phyloP scores from a whole-genome alignment of 1,284 basidiomycete species.

The Phylloporus sp. region DNA sequence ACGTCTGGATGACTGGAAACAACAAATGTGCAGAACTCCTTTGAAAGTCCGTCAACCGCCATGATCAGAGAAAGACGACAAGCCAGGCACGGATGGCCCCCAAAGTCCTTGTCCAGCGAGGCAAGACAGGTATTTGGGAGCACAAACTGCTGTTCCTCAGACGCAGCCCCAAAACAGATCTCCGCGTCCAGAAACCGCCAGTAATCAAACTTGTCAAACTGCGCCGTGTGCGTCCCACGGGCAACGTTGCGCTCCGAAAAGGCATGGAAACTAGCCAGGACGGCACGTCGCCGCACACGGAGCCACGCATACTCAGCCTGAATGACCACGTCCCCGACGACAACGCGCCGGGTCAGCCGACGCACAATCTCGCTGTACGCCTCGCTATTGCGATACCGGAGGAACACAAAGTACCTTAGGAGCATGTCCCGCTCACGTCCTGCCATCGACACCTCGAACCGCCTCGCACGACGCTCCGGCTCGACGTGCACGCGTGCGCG shows the following conservation, averaged over 20 bases:
- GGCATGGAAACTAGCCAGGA: slow-evolving; percentile 37
- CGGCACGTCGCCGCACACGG: slow-evolving; percentile 38
- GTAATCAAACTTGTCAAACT: slow-evolving; percentile 36
- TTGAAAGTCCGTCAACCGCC: not conserved
- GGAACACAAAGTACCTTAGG: slow-evolving; percentile 58
- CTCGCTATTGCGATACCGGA: slow-evolving; percentile 62
- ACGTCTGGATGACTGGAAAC: slow-evolving; percentile 60
- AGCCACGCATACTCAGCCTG: slow-evolving; percentile 38
- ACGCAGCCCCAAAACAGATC: slow-evolving; percentile 44
- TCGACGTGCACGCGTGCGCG: slow-evolving; percentile 19
- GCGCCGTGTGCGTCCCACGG: slow-evolving; percentile 6
- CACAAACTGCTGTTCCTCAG: slow-evolving; percentile 46
- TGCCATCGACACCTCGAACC: slow-evolving; percentile 41
- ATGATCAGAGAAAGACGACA: not conserved
- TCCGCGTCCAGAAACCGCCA: slow-evolving; percentile 43
- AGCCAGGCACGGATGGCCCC: slow-evolving; percentile 30
- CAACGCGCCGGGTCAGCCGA: slow-evolving; percentile 20
- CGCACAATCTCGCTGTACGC: slow-evolving; percentile 48
- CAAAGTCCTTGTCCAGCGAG: slow-evolving; percentile 44
- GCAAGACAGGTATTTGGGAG: slow-evolving; percentile 47
- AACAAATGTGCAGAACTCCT: slow-evolving; percentile 57
- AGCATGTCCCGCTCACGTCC: slow-evolving; percentile 46
- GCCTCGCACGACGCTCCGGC: slow-evolving; percentile 14
- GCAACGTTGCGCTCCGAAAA: slow-evolving; percentile 35
- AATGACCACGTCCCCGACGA: slow-evolving; percentile 28